Evolutionary conservation across 345 rosid genomes (phyloP), one percentile per base, ranked within the genome.

Genomic region (Mallotus nudiflorus): DNA sequence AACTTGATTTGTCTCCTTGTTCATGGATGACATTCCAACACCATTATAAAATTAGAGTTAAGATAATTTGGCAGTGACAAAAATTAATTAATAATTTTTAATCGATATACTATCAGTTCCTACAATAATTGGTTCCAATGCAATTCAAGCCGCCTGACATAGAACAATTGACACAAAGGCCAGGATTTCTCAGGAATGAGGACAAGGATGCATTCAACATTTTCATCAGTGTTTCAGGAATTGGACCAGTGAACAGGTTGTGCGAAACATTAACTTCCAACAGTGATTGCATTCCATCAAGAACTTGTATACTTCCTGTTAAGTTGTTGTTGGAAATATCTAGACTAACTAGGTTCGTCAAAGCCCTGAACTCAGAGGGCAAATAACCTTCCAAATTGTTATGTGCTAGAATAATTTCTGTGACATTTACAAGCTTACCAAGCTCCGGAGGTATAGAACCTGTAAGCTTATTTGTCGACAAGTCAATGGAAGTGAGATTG

Each of bases 261-360:
- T 81, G 59, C 0, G 98, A 91, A 63, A 93, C 70, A 72, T 90
- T 87, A 66, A 83, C 71, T 42, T 67, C 76, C 6, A 78, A 35
- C 65, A 91, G 76, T 2, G 93, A 69, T 29, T 31, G 63, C 29
- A 84, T 82, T 42, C 63, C 53, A 64, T 64, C 74, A 19, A 92
- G 85, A 59, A 77, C 71, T 0, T 73, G 79, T 65, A 92, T 61
- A 66, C 76, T 69, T 58, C 98, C 98, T 0, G 86, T 83, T 74
- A 92, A 81, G 35, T 82, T 85, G 75, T 92, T 92, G 82, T 69
- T 56, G 22, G 98, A 88, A 45, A 92, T 39, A 71, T 92, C 89
- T 72, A 92, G 82, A 45, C 27, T 65, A 59, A 78, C 70, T 20
- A 93, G 82, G 68, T 33, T 77, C 69, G 46, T 62, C 76, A 93